Conservation (phyloP, 257 asterid genomes). For the Gentiana macrophylla region DNA sequence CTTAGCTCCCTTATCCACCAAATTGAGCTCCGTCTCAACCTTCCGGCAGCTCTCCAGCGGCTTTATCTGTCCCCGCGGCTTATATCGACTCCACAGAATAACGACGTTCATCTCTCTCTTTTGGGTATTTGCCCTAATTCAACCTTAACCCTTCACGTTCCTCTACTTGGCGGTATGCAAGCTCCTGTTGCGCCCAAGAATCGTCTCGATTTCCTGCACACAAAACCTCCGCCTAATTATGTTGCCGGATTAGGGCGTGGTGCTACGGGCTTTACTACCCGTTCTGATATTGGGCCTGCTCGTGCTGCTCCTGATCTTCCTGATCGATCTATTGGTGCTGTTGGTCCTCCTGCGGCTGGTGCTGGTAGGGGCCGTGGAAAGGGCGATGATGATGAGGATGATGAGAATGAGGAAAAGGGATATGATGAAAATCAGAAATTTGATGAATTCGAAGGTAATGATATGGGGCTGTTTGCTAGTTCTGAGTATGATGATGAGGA, state of each 20-base stretch:
- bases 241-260: slow-evolving; percentile 97
- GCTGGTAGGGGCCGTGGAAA: slow-evolving; percentile 64
- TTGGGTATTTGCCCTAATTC: slow-evolving; percentile 45
- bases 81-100: slow-evolving; percentile 26
- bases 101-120: slow-evolving; percentile 18
- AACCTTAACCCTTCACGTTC: slow-evolving; percentile 46
- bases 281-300: slow-evolving; percentile 95
- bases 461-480: slow-evolving; percentile 81
- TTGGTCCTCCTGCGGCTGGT: slow-evolving; percentile 35
- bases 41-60: slow-evolving; percentile 49
- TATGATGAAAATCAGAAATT: slow-evolving; percentile 90
- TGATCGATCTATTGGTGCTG: slow-evolving; percentile 46
- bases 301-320: slow-evolving; percentile 88
- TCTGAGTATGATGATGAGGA: slow-evolving; percentile 96
- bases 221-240: slow-evolving; percentile 68
- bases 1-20: slow-evolving; percentile 26
- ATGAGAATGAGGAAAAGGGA: slow-evolving; percentile 66
- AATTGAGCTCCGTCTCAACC: slow-evolving; percentile 25
- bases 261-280: slow-evolving; percentile 92
- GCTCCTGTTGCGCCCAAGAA: slow-evolving; percentile 49
- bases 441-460: slow-evolving; percentile 89
- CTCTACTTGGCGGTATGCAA: slow-evolving; percentile 61
- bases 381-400: slow-evolving; percentile 74
- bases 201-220: slow-evolving; percentile 46
- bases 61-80: slow-evolving; percentile 42